Conservation (phyloP, 2,329 filamentous ascomycete genomes). For the Fusarium ambrosium region DNA sequence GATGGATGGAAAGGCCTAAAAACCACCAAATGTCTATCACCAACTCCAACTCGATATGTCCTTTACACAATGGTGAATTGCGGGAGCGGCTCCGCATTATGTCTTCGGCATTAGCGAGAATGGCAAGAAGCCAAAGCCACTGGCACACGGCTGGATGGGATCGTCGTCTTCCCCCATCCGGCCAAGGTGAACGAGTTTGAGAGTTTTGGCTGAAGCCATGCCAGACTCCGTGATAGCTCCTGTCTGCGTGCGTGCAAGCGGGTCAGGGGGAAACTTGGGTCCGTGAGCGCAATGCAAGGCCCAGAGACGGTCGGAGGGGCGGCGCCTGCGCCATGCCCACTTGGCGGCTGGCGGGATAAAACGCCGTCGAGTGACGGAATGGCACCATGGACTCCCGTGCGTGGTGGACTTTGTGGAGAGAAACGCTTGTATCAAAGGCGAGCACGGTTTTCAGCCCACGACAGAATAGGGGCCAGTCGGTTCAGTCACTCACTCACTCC, state of each 20-base stretch:
- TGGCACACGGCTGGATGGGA: not conserved
- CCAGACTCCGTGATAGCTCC: not conserved
- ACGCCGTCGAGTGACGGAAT: constrained; percentile 37
- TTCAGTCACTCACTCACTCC: not conserved
- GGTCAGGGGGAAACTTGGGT: constrained; percentile 7
- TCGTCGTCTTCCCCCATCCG: not conserved
- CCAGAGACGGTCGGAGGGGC: constrained; percentile 19
- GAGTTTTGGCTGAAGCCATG: constrained; percentile 12
- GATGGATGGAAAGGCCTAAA: not conserved
- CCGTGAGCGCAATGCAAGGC: constrained; percentile 4
- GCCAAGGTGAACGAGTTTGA: not conserved
- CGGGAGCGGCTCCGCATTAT: constrained; percentile 2
- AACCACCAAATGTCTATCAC: not conserved
- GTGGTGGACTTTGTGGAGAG: constrained; percentile 31
- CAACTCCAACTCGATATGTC: not conserved
- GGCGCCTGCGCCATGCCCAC: constrained; percentile 38
- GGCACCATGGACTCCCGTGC: constrained; percentile 34
- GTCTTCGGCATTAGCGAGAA: not conserved
- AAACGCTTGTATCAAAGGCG: constrained; percentile 17
- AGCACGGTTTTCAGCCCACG: constrained; percentile 36
- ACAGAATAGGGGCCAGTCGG: constrained; percentile 23
- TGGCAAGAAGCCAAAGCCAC: not conserved
- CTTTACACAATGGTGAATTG: not conserved
- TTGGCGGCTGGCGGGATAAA: constrained; percentile 37
- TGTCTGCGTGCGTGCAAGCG: not conserved